Evolutionary conservation across 2,329 filamentous ascomycete genomes (phyloP), one percentile per base, ranked within the genome.

Genomic region (Pseudogymnoascus sp.): DNA sequence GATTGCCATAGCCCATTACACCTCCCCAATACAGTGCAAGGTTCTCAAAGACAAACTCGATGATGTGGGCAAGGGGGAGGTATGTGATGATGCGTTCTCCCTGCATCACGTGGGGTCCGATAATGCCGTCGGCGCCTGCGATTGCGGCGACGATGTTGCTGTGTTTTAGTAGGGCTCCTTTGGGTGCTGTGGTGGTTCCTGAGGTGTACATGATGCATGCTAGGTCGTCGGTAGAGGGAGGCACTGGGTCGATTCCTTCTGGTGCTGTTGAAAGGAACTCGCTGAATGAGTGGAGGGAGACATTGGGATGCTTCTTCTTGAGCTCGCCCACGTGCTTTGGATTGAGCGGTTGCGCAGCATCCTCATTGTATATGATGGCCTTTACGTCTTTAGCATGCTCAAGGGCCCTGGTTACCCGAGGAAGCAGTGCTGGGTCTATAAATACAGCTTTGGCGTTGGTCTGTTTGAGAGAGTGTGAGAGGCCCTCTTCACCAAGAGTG

Each of bases 21-120:
- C 88, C 93, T 69, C 95, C 95, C 81, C 93, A 90, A 77, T 87
- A 95, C 65, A 99, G 77, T 64, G 89, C 91, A 6, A 93, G 81
- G 74, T 96, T 97, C 78, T 99, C 95, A 68, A 99, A 91, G 64
- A 93, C 89, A 76, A 96, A 95, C 76, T 99, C 95, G 71, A 99
- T 86, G 71, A 97, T 97, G 74, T 99, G 95, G 1, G 95, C 93
- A 62, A 96, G 86, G 1, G 95, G 95, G 13, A 99, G 85, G 76
- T 97, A 99, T 21, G 93, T 91, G 53, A 99, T 83, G 47, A 97
- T 81, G 53, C 84, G 83, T 70, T 99, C 95, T 53, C 83, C 85
- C 64, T 88, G 86, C 65, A 87, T 88, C 60, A 97, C 84, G 71
- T 88, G 88, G 64, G 88, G 86, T 21, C 89, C 90, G 59, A 97